phyloP scores from a whole-genome alignment of 768 basidiomycete species.

The Fistulinella prunicolor region DNA sequence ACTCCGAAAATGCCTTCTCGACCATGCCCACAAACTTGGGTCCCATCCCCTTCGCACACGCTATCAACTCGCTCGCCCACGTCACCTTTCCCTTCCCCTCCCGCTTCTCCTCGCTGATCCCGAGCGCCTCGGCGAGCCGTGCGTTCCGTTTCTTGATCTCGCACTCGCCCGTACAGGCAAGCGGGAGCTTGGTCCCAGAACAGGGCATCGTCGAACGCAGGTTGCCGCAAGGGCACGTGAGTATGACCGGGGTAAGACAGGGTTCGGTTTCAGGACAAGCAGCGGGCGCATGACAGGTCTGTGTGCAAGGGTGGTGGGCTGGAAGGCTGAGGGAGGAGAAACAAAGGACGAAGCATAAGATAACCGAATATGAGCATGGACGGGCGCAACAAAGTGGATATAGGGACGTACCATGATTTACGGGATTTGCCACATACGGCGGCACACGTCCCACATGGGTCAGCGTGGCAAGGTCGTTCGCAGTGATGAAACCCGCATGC shows the following conservation, averaged over 20 bases:
- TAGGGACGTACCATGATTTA: slow-evolving; percentile 65
- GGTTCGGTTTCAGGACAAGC: slow-evolving; percentile 78
- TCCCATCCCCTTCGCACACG: slow-evolving; percentile 46
- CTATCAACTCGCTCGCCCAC: slow-evolving; percentile 63
- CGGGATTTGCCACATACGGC: slow-evolving; percentile 83
- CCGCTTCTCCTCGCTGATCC: slow-evolving; percentile 61
- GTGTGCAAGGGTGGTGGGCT: slow-evolving; percentile 69
- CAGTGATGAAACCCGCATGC: slow-evolving; percentile 90
- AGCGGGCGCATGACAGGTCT: slow-evolving; percentile 85
- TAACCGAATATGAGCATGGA: not conserved
- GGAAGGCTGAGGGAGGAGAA: slow-evolving; percentile 59
- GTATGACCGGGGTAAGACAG: slow-evolving; percentile 62
- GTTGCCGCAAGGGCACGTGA: slow-evolving; percentile 82
- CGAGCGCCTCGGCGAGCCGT: slow-evolving; percentile 85
- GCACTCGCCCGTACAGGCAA: slow-evolving; percentile 85
- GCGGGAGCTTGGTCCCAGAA: slow-evolving; percentile 42
- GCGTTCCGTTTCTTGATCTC: slow-evolving; percentile 83
- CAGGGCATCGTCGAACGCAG: slow-evolving; percentile 73
- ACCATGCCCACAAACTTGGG: slow-evolving; percentile 69
- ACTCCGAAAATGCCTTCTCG: slow-evolving; percentile 83
- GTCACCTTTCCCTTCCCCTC: slow-evolving; percentile 39
- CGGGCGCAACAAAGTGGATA: not conserved
- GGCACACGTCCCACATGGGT: slow-evolving; percentile 74
- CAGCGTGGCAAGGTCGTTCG: slow-evolving; percentile 76
- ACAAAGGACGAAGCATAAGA: too few species aligned